These are phyloP conservation scores for Streptanthus diversifolius DNA, from an alignment of 345 rosid species.

Conservation along the genomic window DNA sequence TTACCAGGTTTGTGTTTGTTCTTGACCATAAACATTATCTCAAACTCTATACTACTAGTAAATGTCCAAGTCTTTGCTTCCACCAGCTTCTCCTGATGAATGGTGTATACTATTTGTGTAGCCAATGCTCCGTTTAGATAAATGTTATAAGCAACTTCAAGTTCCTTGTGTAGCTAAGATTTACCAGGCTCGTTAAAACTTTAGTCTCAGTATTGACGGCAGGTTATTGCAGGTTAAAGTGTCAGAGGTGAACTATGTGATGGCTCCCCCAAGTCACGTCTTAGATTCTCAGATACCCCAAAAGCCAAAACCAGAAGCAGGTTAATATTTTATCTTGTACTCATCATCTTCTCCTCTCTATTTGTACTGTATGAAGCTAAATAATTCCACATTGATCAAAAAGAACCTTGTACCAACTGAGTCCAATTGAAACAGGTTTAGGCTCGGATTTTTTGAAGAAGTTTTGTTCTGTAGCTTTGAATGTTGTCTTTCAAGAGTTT, in stretches of 20 bases:
- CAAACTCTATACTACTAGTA: background rate
- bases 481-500: background rate
- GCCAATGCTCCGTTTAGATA: background rate
- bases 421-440: background rate
- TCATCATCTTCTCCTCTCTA: background rate
- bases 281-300: slow-evolving; percentile 10
- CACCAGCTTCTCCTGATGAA: background rate
- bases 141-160: background rate
- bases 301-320: slow-evolving; percentile 35
- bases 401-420: background rate
- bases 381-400: background rate
- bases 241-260: slow-evolving; percentile 48
- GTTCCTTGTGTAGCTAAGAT: background rate
- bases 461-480: background rate
- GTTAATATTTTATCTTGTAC: slow-evolving; percentile 22
- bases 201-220: background rate
- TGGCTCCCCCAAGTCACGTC: slow-evolving; percentile 29
- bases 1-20: slow-evolving; percentile 44
- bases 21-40: background rate
- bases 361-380: background rate
- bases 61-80: background rate
- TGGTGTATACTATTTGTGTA: background rate
- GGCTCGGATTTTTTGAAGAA: background rate
- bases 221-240: slow-evolving; percentile 49
- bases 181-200: background rate